Evolutionary conservation across 192 early-diverging fungal genomes (phyloP).

Genomic region (Coemansia sp.): DNA sequence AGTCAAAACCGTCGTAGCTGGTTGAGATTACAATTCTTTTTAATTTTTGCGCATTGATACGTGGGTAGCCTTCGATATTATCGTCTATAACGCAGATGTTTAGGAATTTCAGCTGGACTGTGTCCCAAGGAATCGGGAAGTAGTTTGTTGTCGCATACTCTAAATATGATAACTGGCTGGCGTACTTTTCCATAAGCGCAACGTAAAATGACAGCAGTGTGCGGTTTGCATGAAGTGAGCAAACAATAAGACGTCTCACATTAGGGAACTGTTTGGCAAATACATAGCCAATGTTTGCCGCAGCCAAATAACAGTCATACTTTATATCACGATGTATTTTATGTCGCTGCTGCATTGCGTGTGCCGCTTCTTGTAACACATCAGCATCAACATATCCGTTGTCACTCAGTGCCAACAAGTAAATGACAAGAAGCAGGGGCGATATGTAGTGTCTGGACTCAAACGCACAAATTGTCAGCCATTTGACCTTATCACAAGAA

Average conservation of each 20-base stretch:
- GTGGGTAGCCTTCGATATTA: background rate
- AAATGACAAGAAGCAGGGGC: background rate
- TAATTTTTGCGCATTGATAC: background rate
- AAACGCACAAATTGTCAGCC: background rate
- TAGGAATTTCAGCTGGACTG: background rate
- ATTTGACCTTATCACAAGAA: background rate
- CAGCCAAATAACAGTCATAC: constrained; percentile 2
- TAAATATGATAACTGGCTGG: background rate
- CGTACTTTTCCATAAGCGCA: background rate
- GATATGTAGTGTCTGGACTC: constrained; percentile 1
- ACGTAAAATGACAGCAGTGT: background rate
- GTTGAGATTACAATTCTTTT: no score
- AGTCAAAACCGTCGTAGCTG: background rate
- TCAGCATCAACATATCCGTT: background rate
- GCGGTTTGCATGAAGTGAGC: background rate
- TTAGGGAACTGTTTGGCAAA: background rate
- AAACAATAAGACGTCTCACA: background rate
- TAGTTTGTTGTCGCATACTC: background rate
- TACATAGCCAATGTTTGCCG: background rate
- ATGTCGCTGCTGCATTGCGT: background rate
- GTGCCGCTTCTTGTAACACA: background rate
- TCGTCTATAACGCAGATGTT: background rate
- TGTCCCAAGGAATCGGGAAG: background rate
- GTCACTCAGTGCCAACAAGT: background rate
- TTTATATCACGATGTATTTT: background rate